phyloP scores from a whole-genome alignment of 352 stramenopile species.

The Globisporangium spinosum region DNA sequence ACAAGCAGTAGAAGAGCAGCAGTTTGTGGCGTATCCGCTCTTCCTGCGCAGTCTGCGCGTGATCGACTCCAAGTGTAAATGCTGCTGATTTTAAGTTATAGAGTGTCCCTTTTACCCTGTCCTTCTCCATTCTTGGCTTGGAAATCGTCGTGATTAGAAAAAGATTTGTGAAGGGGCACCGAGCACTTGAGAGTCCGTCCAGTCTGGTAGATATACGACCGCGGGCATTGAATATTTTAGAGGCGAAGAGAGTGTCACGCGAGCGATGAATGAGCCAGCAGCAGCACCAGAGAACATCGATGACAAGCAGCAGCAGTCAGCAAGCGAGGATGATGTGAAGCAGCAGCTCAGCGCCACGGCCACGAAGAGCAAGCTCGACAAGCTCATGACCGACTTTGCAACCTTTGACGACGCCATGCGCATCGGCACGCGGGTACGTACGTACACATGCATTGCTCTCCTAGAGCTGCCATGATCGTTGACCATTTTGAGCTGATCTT shows the following conservation, averaged over 20 bases:
- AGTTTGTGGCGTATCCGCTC: slow-evolving; percentile 61
- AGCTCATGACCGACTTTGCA: slow-evolving; percentile 84
- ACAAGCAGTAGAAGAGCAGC: slow-evolving; percentile 8
- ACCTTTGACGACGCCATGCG: slow-evolving; percentile 87
- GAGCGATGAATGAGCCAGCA: neutral
- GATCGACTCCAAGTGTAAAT: slow-evolving; percentile 35
- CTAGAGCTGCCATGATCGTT: neutral
- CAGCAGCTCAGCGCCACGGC: slow-evolving; percentile 55
- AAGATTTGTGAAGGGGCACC: neutral
- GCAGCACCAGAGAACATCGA: neutral
- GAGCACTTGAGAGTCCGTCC: neutral
- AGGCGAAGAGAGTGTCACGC: neutral
- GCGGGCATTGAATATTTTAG: neutral
- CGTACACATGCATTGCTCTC: neutral
- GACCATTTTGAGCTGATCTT: neutral
- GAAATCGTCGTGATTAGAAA: neutral
- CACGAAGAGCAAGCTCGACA: slow-evolving; percentile 79
- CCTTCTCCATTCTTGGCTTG: neutral
- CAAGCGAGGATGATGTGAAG: slow-evolving; percentile 9
- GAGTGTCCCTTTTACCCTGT: slow-evolving; percentile 3
- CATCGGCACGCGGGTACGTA: slow-evolving; percentile 63
- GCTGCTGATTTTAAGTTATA: slow-evolving; percentile 21
- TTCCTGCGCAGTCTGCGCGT: slow-evolving; percentile 74
- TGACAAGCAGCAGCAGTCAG: slow-evolving; percentile 8
- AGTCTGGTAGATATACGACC: neutral